Percentiles rank a stretch among this genome's conserved stretches.
phyloP scores from a whole-genome alignment of 768 basidiomycete genomes.

The Boletus rubescentipes region DNA sequence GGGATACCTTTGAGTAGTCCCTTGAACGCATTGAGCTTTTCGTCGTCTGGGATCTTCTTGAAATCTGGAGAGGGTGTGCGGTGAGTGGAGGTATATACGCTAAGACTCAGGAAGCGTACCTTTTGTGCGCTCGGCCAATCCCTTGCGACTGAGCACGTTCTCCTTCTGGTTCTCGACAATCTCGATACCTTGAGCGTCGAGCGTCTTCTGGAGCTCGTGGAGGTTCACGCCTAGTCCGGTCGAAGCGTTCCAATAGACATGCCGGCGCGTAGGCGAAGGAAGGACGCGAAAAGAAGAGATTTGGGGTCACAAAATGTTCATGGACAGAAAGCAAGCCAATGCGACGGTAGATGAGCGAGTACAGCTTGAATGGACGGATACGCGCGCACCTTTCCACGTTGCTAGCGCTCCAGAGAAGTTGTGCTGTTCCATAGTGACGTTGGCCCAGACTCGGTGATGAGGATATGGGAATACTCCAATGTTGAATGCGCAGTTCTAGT shows the following conservation, averaged over 20 bases:
- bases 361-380: not conserved
- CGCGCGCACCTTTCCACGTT: slow-evolving; percentile 81
- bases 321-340: not conserved
- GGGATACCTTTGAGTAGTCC: slow-evolving; percentile 77
- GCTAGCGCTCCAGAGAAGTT: slow-evolving; percentile 92
- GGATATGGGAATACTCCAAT: no score
- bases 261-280: not conserved
- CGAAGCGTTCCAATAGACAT: not conserved
- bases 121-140: slow-evolving; percentile 92
- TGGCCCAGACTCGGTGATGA: not conserved
- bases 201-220: slow-evolving; percentile 85
- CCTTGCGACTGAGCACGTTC: slow-evolving; percentile 90
- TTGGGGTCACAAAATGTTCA: not conserved
- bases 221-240: slow-evolving; percentile 72
- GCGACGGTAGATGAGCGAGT: slow-evolving; percentile 2
- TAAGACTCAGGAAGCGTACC: slow-evolving; percentile 42
- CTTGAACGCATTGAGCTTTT: slow-evolving; percentile 88
- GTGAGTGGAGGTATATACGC: not conserved
- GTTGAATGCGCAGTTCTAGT: no score
- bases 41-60: slow-evolving; percentile 89
- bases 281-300: not conserved
- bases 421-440: slow-evolving; percentile 40
- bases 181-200: slow-evolving; percentile 91
- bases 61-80: slow-evolving; percentile 60
- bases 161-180: slow-evolving; percentile 99